Percentiles rank a stretch among this genome's conserved stretches.
Evolutionary conservation across 495 filamentous ascomycete genomes (phyloP).

Genomic region (Hypoxylon trugodes): DNA sequence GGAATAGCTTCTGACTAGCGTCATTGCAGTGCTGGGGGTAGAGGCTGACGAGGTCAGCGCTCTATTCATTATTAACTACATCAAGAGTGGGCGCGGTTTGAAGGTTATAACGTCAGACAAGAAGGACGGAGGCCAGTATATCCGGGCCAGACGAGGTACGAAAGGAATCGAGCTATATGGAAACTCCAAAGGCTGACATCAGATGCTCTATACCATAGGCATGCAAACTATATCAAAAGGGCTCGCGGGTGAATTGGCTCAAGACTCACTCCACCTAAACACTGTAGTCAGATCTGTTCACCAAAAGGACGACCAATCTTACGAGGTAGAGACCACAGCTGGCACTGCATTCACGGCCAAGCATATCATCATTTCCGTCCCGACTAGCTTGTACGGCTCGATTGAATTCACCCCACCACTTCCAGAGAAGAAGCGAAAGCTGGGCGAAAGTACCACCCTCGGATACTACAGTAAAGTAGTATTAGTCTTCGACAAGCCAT

Average conservation of each 20-base stretch:
- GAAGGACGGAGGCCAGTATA: constrained; percentile 54
- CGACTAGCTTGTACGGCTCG: constrained; percentile 43
- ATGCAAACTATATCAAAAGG: constrained; percentile 46
- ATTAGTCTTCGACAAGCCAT: constrained; percentile 48
- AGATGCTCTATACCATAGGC: constrained; percentile 23
- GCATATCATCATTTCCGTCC: constrained; percentile 50
- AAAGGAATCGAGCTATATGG: not conserved
- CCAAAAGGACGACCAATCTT: not conserved
- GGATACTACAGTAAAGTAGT: constrained; percentile 54
- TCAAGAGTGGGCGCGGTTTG: constrained; percentile 54
- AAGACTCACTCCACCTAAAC: constrained; percentile 35
- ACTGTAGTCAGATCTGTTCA: constrained; percentile 31
- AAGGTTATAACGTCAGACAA: constrained; percentile 53
- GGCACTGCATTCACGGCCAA: constrained; percentile 38
- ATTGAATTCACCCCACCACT: constrained; percentile 47
- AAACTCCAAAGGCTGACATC: not conserved
- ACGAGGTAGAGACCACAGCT: constrained; percentile 22
- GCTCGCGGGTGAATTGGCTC: constrained; percentile 36
- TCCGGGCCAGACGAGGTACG: constrained; percentile 40
- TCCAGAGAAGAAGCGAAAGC: constrained; percentile 35
- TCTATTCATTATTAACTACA: constrained; percentile 60
- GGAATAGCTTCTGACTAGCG: too few species aligned
- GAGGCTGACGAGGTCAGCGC: constrained; percentile 53
- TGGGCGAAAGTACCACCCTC: constrained; percentile 30
- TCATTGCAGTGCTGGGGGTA: constrained; percentile 56